Percentiles rank a stretch among this genome's conserved stretches.
These are phyloP conservation scores for Leccinum variicolor DNA, from an alignment of 768 basidiomycete species.

Conservation along the genomic window DNA sequence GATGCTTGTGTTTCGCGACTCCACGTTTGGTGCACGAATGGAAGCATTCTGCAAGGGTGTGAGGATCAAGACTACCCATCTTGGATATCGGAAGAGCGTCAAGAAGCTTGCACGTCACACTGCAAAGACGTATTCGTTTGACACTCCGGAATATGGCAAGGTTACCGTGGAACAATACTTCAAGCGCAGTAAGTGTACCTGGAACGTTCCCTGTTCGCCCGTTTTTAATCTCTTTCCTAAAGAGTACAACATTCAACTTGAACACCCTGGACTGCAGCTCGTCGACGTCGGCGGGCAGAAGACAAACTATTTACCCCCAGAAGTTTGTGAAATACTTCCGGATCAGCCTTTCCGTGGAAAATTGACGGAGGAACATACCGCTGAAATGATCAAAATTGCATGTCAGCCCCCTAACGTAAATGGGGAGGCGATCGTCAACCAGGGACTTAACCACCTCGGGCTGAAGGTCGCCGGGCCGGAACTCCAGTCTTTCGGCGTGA, in stretches of 20 bases:
- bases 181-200: constrained; percentile 36
- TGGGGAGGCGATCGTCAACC: constrained; percentile 39
- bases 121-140: constrained; percentile 40
- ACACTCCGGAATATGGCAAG: constrained; percentile 36
- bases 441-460: constrained; percentile 44
- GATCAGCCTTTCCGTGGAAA: constrained; percentile 47
- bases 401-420: constrained; percentile 50
- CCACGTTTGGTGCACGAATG: constrained; percentile 57
- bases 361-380: constrained; percentile 51
- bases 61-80: constrained; percentile 61
- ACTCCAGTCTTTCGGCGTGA: constrained; percentile 43
- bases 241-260: constrained; percentile 44
- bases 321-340: constrained; percentile 47
- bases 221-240: not conserved
- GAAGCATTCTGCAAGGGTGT: constrained; percentile 65
- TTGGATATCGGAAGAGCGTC: constrained; percentile 74
- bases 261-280: constrained; percentile 39
- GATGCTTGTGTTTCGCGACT: constrained; percentile 40
- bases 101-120: constrained; percentile 45
- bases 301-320: constrained; percentile 42
- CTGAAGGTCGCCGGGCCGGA: constrained; percentile 33
- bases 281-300: constrained; percentile 48
- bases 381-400: constrained; percentile 47
- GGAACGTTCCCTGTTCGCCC: not conserved
- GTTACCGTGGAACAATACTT: constrained; percentile 51